Conservation (phyloP, 1,284 basidiomycete species). For the Pulveroboletus sp. region DNA sequence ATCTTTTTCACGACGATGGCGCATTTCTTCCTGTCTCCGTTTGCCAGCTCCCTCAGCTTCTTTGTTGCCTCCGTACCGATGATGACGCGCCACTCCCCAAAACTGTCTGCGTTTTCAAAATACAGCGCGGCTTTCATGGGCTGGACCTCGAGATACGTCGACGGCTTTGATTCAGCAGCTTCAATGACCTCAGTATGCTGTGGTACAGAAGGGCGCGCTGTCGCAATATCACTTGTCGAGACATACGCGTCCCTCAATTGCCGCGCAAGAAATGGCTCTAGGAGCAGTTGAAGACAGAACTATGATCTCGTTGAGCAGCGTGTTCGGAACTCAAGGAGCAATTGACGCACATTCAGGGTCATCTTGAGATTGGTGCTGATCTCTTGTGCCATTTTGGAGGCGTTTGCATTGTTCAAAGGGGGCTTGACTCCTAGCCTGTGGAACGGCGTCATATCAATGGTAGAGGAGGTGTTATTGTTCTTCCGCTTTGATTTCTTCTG, state of each 20-base stretch:
- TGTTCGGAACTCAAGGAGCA: neutral
- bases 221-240: neutral
- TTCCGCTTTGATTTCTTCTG: conserved; percentile 22
- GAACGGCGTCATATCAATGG: conserved; percentile 28
- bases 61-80: conserved; percentile 47
- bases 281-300: conserved; percentile 29
- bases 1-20: too few relatives aligned
- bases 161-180: conserved; percentile 12
- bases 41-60: too few relatives aligned
- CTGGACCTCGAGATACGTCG: conserved; percentile 47
- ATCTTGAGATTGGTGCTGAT: conserved; percentile 30
- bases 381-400: conserved; percentile 13
- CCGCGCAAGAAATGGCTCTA: too few relatives aligned
- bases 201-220: neutral
- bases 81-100: conserved; percentile 56
- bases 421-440: too few relatives aligned
- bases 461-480: neutral
- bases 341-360: conserved; percentile 33
- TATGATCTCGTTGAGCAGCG: conserved; percentile 8
- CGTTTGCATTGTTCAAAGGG: conserved; percentile 36
- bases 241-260: conserved; percentile 19
- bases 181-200: neutral
- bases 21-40: too few relatives aligned
- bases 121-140: conserved; percentile 51
- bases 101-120: conserved; percentile 51